phyloP scores from a whole-genome alignment of 345 rosid species.

The Moricandia moricandioides region DNA sequence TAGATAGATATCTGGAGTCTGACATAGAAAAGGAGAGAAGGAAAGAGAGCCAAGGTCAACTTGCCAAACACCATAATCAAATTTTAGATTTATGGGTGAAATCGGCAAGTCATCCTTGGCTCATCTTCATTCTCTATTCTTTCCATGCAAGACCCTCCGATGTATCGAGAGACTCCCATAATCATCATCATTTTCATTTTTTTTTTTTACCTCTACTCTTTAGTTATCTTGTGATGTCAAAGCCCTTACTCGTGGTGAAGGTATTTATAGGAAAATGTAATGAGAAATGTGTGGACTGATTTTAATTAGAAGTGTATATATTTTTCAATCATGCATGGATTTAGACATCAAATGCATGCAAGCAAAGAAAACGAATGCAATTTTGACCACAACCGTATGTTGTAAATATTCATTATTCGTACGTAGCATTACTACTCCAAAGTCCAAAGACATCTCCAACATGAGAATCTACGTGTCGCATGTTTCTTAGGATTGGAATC shows the following conservation, averaged over 20 bases:
- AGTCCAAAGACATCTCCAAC: slow-evolving; percentile 6
- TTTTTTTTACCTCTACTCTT: not conserved
- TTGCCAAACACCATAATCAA: slow-evolving; percentile 27
- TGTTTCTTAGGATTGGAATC: slow-evolving; percentile 23
- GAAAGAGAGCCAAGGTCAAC: slow-evolving; percentile 38
- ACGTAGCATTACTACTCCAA: not conserved
- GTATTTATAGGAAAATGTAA: slow-evolving; percentile 27
- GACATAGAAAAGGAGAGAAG: slow-evolving; percentile 34
- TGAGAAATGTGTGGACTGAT: not conserved
- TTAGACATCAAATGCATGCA: slow-evolving; percentile 13
- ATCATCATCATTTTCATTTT: not conserved
- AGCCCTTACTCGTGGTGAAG: not conserved
- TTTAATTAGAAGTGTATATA: no score
- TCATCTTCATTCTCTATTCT: slow-evolving; percentile 32
- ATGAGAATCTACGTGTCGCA: slow-evolving; percentile 24
- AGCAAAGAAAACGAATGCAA: not conserved
- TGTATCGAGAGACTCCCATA: not conserved
- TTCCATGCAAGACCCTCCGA: slow-evolving; percentile 34
- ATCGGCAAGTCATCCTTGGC: slow-evolving; percentile 25
- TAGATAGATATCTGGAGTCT: slow-evolving; percentile 11
- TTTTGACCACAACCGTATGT: slow-evolving; percentile 27
- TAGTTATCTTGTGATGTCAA: not conserved
- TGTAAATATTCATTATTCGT: not conserved
- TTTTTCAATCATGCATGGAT: slow-evolving; percentile 22
- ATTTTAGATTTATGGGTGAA: not conserved